phyloP scores from a whole-genome alignment of 768 basidiomycete genomes.

The Mycena floridula region DNA sequence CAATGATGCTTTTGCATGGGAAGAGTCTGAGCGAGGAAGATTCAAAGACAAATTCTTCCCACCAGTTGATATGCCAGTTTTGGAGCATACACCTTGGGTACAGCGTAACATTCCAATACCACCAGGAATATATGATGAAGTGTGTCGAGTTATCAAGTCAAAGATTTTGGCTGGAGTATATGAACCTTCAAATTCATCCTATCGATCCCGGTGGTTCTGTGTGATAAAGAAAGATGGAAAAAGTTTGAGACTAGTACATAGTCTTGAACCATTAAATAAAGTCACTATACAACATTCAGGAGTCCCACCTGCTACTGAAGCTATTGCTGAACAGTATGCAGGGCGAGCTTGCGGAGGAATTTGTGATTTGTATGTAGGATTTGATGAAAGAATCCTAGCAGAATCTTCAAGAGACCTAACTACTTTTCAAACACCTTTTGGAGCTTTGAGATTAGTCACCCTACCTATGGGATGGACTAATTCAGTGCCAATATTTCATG shows the following conservation, averaged over 20 bases:
- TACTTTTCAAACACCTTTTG: conserved; percentile 31
- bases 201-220: conserved; percentile 29
- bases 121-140: conserved; percentile 17
- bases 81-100: conserved; percentile 29
- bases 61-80: conserved; percentile 23
- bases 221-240: conserved; percentile 33
- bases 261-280: conserved; percentile 30
- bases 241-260: conserved; percentile 26
- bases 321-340: conserved; percentile 25
- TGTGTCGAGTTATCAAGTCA: conserved; percentile 9
- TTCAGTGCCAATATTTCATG: conserved; percentile 31
- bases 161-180: conserved; percentile 27
- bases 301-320: conserved; percentile 24
- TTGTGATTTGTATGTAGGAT: conserved; percentile 29
- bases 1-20: conserved; percentile 31
- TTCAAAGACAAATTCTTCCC: conserved; percentile 28
- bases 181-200: conserved; percentile 25
- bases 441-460: conserved; percentile 9
- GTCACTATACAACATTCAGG: conserved; percentile 30
- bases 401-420: conserved; percentile 29
- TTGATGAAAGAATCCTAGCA: conserved; percentile 24
- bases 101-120: conserved; percentile 22
- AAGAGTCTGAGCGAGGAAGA: conserved; percentile 25
- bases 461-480: conserved; percentile 27
- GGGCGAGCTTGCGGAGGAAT: conserved; percentile 24